Evolutionary conservation across 331 rosid genomes (phyloP).

Genomic region (Dryas integrifolia): DNA sequence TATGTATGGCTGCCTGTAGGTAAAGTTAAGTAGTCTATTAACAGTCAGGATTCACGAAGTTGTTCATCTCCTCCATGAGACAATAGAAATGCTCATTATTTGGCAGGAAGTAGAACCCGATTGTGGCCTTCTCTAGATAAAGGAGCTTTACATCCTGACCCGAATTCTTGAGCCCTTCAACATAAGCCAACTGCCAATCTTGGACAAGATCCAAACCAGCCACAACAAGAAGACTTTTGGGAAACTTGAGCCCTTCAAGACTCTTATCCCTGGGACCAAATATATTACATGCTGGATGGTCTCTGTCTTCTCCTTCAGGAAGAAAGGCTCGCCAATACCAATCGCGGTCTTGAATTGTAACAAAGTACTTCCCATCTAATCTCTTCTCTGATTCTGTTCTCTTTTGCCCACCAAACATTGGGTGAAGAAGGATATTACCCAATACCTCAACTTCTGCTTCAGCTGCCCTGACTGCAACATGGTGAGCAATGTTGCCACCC

Average conservation of each 20-base stretch:
- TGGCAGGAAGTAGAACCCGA: constrained; percentile 98
- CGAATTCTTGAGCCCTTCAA: constrained; percentile 59
- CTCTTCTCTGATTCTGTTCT: constrained; percentile 67
- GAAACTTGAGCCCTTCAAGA: constrained; percentile 57
- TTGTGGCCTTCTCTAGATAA: constrained; percentile 75
- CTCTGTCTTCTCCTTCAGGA: constrained; percentile 89
- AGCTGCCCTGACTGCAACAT: constrained; percentile 73
- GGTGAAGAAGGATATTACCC: constrained; percentile 91
- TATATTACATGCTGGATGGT: constrained; percentile 86
- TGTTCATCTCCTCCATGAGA: constrained; percentile 76
- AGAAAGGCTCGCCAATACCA: constrained; percentile 99
- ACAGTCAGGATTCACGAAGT: constrained; percentile 66
- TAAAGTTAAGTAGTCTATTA: constrained; percentile 57
- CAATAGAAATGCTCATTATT: constrained; percentile 77
- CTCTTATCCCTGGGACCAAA: constrained; percentile 72
- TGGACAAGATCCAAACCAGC: constrained; percentile 94
- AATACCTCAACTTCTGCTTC: constrained; percentile 72
- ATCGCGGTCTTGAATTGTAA: constrained; percentile 78
- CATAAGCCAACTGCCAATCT: constrained; percentile 94
- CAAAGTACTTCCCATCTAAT: constrained; percentile 89
- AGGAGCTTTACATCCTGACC: constrained; percentile 68
- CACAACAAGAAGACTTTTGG: constrained; percentile 85
- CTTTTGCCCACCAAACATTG: constrained; percentile 75
- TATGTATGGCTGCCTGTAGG: constrained; percentile 63
- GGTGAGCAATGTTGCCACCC: constrained; percentile 93